phyloP scores from a whole-genome alignment of 257 asterid genomes.

The Catharanthus roseus region DNA sequence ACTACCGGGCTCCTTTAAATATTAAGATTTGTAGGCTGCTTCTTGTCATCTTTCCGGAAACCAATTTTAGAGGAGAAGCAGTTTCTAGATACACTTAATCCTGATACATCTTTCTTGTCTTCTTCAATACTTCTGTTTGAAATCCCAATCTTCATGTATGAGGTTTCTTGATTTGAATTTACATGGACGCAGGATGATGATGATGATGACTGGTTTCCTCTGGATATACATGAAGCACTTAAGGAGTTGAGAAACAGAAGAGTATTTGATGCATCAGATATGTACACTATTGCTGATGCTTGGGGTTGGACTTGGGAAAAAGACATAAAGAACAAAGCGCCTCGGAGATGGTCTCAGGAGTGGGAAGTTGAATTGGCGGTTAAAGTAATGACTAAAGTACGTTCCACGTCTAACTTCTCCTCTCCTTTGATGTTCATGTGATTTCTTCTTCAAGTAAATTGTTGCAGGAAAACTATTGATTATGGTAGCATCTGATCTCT shows the following conservation, averaged over 20 bases:
- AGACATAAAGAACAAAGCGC: constrained; percentile 78
- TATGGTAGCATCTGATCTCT: too few relatives aligned
- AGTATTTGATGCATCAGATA: constrained; percentile 85
- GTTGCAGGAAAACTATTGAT: neutral
- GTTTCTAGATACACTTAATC: neutral
- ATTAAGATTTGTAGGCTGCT: neutral
- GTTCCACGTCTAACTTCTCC: constrained; percentile 4
- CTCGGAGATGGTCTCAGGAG: constrained; percentile 93
- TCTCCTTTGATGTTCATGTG: neutral
- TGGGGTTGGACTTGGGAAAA: constrained; percentile 99
- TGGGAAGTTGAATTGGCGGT: constrained; percentile 97
- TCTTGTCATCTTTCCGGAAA: neutral
- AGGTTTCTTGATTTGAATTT: neutral
- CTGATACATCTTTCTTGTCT: neutral
- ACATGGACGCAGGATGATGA: constrained; percentile 56
- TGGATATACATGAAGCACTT: constrained; percentile 80
- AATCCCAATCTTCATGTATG: neutral
- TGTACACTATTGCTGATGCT: constrained; percentile 95
- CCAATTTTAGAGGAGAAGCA: neutral
- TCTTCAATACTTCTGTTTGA: neutral
- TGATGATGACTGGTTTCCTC: constrained; percentile 98
- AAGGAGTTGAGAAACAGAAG: constrained; percentile 78
- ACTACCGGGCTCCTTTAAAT: neutral
- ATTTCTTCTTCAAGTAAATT: neutral
- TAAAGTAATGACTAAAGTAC: constrained; percentile 73